Conservation (phyloP, 345 rosid genomes). For the Cardamine resedifolia region DNA sequence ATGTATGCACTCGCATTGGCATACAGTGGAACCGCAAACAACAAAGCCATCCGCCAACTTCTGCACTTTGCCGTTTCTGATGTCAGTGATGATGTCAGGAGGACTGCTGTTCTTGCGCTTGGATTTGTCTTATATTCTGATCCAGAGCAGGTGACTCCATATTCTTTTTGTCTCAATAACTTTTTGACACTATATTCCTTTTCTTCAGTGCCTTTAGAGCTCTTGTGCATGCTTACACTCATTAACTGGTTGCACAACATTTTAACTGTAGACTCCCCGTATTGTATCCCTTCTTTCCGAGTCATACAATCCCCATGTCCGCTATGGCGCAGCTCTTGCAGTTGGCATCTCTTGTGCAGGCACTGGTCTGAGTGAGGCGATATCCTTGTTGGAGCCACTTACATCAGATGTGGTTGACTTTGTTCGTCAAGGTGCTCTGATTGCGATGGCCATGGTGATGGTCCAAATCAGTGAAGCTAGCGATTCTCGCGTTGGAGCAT, state of each 20-base stretch:
- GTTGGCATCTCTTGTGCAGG: constrained; percentile 99
- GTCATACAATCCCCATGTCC: constrained; percentile 95
- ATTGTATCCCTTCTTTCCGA: constrained; percentile 90
- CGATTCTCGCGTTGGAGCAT: constrained; percentile 91
- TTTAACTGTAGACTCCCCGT: constrained; percentile 76
- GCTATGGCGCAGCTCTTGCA: constrained; percentile 99
- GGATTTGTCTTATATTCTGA: constrained; percentile 92
- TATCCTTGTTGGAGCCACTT: constrained; percentile 88
- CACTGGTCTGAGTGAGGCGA: constrained; percentile 91
- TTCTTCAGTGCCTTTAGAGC: not conserved
- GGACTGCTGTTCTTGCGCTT: constrained; percentile 95
- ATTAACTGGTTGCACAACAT: constrained; percentile 22
- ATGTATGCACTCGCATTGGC: constrained; percentile 97
- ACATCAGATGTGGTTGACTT: constrained; percentile 94
- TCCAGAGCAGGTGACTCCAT: constrained; percentile 69
- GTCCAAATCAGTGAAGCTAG: constrained; percentile 87
- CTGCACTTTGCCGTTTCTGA: constrained; percentile 96
- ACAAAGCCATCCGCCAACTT: constrained; percentile 94
- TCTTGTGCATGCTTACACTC: not conserved
- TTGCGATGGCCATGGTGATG: constrained; percentile 99
- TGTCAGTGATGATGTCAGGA: constrained; percentile 93
- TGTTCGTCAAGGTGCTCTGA: constrained; percentile 98
- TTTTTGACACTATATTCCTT: constrained; percentile 14
- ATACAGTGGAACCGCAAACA: constrained; percentile 91
- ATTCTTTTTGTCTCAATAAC: not conserved